Conservation (phyloP, 371 early-diverging fungal species). For the Fennellomyces sp. region DNA sequence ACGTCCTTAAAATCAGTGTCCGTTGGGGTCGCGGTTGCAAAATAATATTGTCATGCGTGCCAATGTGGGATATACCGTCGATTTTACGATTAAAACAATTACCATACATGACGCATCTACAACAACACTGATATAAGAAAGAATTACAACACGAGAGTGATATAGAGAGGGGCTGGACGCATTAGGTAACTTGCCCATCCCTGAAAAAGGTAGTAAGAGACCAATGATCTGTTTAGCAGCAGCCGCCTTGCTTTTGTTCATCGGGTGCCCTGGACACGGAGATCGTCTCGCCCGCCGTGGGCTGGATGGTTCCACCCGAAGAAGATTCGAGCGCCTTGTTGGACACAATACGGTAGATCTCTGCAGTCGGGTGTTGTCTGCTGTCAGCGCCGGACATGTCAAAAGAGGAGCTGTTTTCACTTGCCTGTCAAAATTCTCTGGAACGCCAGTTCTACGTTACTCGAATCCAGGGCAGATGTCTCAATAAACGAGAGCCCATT, state of each 20-base stretch:
- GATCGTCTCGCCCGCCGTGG: conserved; percentile 78
- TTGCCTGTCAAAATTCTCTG: conserved; percentile 90
- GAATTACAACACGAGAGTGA: too few relatives aligned
- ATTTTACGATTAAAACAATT: neutral
- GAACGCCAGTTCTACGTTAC: conserved; percentile 94
- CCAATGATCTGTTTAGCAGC: conserved; percentile 65
- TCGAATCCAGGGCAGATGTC: conserved; percentile 93
- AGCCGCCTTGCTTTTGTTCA: conserved; percentile 68
- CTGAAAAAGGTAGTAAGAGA: neutral
- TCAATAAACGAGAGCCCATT: conserved; percentile 93
- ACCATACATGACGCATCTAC: too few relatives aligned
- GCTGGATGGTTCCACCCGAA: conserved; percentile 68
- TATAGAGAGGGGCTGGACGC: too few relatives aligned
- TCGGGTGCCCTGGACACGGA: conserved; percentile 70
- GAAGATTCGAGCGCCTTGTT: conserved; percentile 86
- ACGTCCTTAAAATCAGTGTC: too few relatives aligned
- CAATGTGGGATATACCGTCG: neutral
- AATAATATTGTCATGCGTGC: too few relatives aligned
- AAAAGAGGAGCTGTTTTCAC: too few relatives aligned
- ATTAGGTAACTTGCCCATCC: too few relatives aligned
- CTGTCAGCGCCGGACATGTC: too few relatives aligned
- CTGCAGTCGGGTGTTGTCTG: conserved; percentile 47
- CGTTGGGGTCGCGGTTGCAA: too few relatives aligned
- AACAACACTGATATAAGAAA: too few relatives aligned
- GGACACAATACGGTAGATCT: conserved; percentile 91